Base-by-base conservation (phyloP, 352 stramenopile genomes). In the Globisporangium paroecandrum region DNA sequence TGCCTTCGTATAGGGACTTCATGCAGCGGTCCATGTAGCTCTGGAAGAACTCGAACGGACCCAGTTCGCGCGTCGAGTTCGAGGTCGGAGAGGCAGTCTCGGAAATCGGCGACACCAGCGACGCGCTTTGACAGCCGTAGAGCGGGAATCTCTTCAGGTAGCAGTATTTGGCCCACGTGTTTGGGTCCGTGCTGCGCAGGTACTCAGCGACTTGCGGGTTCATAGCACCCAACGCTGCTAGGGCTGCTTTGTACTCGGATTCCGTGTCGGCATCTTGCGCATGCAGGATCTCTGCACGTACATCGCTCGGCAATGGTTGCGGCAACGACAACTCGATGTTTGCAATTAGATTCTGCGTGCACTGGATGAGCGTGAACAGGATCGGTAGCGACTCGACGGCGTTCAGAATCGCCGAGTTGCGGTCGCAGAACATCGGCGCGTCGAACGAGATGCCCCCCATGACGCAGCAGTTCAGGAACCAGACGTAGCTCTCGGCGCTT, bases 11-110 rank as follows among this genome's bases (percentile, higher is more conserved):
- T n/a, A 80, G 41, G 7, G 69, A 49, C 0, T 68, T 65, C 77
- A 82, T 82, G 29, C 73, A 79, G 38, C 75, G 73, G 64, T 84
- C 75, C 77, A 84, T 84, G 51, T 81, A 84, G 12, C 68, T 51
- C 60, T 80, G 75, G 51, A 82, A 83, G 36, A 83, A 81, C 49
- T 80, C 74, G 38, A 83, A 83, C 1, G 74, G 77, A 6, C 74
- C 66, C 46, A 75, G 56, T 18, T 73, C 70, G 10, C 73, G 62
- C 13, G 62, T 69, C 25, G 73, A 57, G 43, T 69, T 62, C 3
- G 38, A 12, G 3, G 63, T 67, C 20, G 65, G 56, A 2, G 36
- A 43, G 10, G 62, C 66, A 24, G 73, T 72, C 29, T 79, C 66
- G 7, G 64, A 59, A 13, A 47, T n/a, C 47, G 75, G 73, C 55